Conservation (phyloP, 345 rosid species). For the Ceriops tagal region DNA sequence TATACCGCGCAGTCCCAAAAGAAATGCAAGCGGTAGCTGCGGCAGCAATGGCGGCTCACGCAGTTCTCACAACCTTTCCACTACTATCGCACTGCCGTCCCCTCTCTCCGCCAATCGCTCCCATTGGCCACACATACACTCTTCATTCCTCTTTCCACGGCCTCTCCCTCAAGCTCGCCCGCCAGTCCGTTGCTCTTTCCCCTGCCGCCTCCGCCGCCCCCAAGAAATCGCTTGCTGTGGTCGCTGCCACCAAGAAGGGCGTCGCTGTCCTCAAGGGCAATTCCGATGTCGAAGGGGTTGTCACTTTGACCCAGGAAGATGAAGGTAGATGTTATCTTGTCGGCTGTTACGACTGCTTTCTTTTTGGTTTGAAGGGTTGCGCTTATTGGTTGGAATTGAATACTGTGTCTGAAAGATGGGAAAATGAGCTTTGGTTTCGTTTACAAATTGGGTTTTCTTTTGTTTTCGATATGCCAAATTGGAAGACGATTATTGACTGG, state of each 20-base stretch:
- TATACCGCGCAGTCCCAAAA: too few species aligned
- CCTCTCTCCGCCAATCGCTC: conserved; percentile 21
- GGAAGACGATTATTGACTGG: too few species aligned
- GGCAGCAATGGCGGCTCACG: conserved; percentile 62
- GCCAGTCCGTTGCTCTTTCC: conserved; percentile 33
- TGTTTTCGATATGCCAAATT: background rate
- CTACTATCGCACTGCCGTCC: conserved; percentile 13
- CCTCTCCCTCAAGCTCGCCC: conserved; percentile 46
- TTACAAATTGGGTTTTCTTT: background rate
- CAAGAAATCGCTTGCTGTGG: conserved; percentile 43
- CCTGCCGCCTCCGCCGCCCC: conserved; percentile 30
- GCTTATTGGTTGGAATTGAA: background rate
- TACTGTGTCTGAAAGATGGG: background rate
- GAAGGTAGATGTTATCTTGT: conserved; percentile 37
- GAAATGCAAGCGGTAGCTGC: conserved; percentile 31
- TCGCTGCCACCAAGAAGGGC: conserved; percentile 72
- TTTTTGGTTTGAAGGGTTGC: conserved; percentile 5
- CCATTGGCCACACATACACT: conserved; percentile 5
- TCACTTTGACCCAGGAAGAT: conserved; percentile 69
- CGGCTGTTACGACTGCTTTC: background rate
- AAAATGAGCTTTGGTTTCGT: background rate
- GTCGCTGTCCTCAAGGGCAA: conserved; percentile 86
- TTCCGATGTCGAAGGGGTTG: conserved; percentile 84
- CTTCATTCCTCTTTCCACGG: conserved; percentile 52
- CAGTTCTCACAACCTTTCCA: conserved; percentile 38